These are phyloP conservation scores for Cardamine resedifolia DNA, from an alignment of 345 rosid genomes.

Conservation along the genomic window DNA sequence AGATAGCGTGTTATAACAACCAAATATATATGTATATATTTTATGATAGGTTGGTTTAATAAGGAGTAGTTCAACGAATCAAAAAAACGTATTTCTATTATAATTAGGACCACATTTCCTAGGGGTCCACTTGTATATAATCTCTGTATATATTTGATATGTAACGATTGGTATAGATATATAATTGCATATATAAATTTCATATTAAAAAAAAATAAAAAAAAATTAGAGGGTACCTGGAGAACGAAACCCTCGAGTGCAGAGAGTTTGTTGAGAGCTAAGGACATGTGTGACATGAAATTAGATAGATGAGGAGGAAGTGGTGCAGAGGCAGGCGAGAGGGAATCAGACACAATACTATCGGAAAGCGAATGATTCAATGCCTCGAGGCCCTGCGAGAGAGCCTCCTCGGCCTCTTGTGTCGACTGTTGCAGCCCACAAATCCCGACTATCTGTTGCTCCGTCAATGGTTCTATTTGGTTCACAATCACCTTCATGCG, in stretches of 20 bases:
- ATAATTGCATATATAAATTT: background rate
- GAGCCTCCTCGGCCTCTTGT: conserved; percentile 88
- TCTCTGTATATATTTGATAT: background rate
- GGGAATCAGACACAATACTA: conserved; percentile 78
- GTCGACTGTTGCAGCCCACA: conserved; percentile 90
- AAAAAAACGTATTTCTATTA: conserved; percentile 16
- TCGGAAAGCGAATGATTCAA: conserved; percentile 83
- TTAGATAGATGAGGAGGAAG: conserved; percentile 82
- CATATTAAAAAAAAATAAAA: background rate
- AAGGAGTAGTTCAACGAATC: conserved; percentile 37
- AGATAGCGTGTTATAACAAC: conserved; percentile 34
- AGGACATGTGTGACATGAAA: conserved; percentile 96
- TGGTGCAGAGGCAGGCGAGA: conserved; percentile 59
- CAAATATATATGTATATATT: background rate
- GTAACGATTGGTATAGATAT: conserved; percentile 1
- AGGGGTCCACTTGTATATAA: conserved; percentile 26
- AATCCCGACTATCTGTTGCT: conserved; percentile 86
- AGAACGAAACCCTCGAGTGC: conserved; percentile 82
- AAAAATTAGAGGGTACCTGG: conserved; percentile 54
- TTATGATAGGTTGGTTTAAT: conserved; percentile 24
- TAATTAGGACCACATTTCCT: conserved; percentile 26
- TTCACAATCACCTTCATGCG: conserved; percentile 54
- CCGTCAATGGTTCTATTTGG: conserved; percentile 82
- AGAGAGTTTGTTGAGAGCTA: conserved; percentile 95
- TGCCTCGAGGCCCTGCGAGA: conserved; percentile 84